Evolutionary conservation across 2,329 filamentous ascomycete species (phyloP), one percentile per base, ranked within the genome.

Genomic region (Fusarium pininemorale): DNA sequence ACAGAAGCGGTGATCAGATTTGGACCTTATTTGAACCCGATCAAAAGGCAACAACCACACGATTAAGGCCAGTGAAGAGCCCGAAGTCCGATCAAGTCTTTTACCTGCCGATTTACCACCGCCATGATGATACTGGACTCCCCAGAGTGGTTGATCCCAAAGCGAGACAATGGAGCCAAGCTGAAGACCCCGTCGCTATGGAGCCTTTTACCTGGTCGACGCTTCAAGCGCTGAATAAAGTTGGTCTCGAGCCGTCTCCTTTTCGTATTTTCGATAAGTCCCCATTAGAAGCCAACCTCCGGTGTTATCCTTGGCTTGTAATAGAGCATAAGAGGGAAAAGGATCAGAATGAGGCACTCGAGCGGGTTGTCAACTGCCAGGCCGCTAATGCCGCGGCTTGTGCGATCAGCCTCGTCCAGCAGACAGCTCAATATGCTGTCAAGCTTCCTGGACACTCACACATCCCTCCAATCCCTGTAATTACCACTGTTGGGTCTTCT

Each of bases 241-340:
- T 63, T 35, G 66, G 64, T 22, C 45, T 72, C 9, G 56, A 38
- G 2, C 62, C 72, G 6, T 48, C 63, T 7, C 62, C 70, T 7
- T 63, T 62, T 26, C 47, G 41, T 8, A 39, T 74, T 2, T 71
- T 70, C 15, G 22, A 66, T 4, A 57, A 50, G 4, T 10, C 35
- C 2, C 55, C 66, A 5, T 24, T 30, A 13, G 63, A 66, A 24
- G 44, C 72, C 1, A 37, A 35, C 7, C 55, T 76, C 8, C 60
- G 51, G 22, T 77, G 67, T 18, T 77, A 67, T 62, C 73, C 75
- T 35, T 76, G 75, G 75, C 69, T 77, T 3, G n/a, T 77, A 13
- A 55, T 71, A 7, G 73, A 77, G 22, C 51, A 76, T 15, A 75
- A 77, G 14, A 73, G 62, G 26, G 66, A 73, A 9, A 15, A 26